Conservation (phyloP, 345 rosid genomes). For the Anacardium occidentale region DNA sequence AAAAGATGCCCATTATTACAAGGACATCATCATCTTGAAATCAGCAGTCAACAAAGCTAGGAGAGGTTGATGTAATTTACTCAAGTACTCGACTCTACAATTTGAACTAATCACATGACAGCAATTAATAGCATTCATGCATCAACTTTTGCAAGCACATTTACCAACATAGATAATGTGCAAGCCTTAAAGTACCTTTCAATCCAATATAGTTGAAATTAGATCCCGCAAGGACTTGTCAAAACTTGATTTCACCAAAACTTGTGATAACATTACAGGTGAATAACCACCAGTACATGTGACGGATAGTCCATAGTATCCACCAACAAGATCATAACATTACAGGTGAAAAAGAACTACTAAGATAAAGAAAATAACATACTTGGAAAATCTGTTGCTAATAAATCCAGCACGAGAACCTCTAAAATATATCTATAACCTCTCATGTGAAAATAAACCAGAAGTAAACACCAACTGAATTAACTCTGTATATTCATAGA, state of each 20-base stretch:
- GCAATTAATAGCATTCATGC: no score
- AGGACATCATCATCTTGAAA: no score
- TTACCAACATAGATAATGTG: neutral
- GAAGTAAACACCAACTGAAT: neutral
- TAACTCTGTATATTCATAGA: slow-evolving; percentile 1
- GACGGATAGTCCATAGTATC: neutral
- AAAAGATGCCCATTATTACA: no score
- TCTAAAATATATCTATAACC: neutral
- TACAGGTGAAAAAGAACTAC: slow-evolving; percentile 4
- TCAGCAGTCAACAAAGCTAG: no score
- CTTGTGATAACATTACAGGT: neutral
- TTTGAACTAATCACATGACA: neutral
- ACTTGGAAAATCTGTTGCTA: neutral
- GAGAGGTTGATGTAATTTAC: neutral
- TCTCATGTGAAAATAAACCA: neutral
- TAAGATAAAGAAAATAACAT: neutral
- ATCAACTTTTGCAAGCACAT: neutral
- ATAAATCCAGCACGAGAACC: neutral
- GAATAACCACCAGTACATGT: no score
- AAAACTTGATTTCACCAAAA: neutral
- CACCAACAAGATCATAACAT: neutral
- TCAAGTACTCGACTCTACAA: neutral
- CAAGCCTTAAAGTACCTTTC: neutral
- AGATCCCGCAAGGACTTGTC: neutral
- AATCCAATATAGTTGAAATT: neutral